Base-by-base conservation (phyloP, 2,329 filamentous ascomycete genomes). In the Fusarium agapanthi region DNA sequence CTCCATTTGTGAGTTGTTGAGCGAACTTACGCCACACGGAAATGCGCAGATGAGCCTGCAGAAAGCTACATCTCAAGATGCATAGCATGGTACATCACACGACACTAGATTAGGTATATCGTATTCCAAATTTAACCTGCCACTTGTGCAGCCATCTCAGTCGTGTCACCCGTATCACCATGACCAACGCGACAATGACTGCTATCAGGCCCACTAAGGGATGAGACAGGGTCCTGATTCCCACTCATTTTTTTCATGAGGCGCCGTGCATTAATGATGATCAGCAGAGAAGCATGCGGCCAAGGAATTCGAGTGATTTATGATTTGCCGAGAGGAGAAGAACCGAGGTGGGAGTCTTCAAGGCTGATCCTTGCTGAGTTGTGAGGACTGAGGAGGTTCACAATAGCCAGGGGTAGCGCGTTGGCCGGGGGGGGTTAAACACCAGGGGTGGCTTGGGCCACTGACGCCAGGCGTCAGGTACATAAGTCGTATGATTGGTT, bases 401-500 rank as follows among this genome's bases (percentile, higher is more conserved):
- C n/a, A 67, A 40, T 45, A 48, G 45, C 54, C 68, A 69, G 64
- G 67, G 69, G 71, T 35, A 64, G 58, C 51, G 51, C 38, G 58
- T 38, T 51, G 37, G 51, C 32, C n/a, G n/a, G n/a, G 41, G 60
- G 59, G 53, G 28, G 43, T 43, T 43, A 58, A 32, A 16, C 45
- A 45, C 35, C 48, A 69, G 54, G 68, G 55, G 44, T 61, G 67
- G 66, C 71, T 67, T 69, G 51, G 55, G 41, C 65, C 65, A 67
- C 63, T 61, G 59, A 67, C 68, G 53, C 74, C 71, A 67, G 55
- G 44, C 59, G 59, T 55, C 77, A 79, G 77, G 77, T 69, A 79
- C 77, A 34, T 18, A 18, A 24, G 32, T 34, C 32, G 14, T 51
- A 20, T 66, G 41, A 79, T 79, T 79, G 77, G 77, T 16, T 47